Evolutionary conservation across 805 yeast genomes (phyloP).

Genomic region (Lachancea fermentati): DNA sequence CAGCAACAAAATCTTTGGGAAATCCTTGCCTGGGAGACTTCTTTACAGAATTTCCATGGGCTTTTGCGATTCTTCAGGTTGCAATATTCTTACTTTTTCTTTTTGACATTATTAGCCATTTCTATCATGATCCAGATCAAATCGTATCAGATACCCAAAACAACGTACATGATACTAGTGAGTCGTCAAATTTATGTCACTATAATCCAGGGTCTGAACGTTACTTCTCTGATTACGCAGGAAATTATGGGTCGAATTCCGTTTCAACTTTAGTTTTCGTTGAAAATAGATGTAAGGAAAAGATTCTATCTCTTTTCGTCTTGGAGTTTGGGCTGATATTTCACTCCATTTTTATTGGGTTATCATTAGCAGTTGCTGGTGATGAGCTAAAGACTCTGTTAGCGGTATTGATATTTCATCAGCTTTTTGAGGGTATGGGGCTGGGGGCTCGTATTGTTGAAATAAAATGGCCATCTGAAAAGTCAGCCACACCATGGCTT

Average conservation of each 20-base stretch:
- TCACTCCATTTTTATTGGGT: conserved; percentile 79
- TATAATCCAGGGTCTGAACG: conserved; percentile 7
- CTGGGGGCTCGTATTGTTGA: conserved; percentile 71
- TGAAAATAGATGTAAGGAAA: conserved; percentile 41
- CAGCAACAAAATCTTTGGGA: conserved; percentile 56
- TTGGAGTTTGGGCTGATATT: conserved; percentile 76
- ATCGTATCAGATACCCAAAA: not conserved
- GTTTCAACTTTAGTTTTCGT: conserved; percentile 11
- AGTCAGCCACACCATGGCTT: conserved; percentile 45
- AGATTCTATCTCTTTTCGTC: conserved; percentile 48
- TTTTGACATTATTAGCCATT: conserved; percentile 42
- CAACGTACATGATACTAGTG: too few species aligned
- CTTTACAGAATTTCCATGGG: conserved; percentile 50
- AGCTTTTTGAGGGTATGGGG: conserved; percentile 82
- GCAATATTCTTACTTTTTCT: conserved; percentile 42
- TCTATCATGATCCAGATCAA: conserved; percentile 36
- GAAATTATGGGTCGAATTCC: conserved; percentile 40
- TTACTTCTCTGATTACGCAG: conserved; percentile 22
- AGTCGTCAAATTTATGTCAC: conserved; percentile 3
- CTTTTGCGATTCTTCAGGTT: conserved; percentile 47
- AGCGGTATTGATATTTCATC: conserved; percentile 68
- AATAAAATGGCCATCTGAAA: conserved; percentile 43
- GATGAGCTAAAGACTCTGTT: conserved; percentile 67
- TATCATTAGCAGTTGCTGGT: conserved; percentile 72
- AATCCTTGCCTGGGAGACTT: conserved; percentile 38